phyloP scores from a whole-genome alignment of 192 early-diverging fungal species.

The Pilobolus umbonatus region DNA sequence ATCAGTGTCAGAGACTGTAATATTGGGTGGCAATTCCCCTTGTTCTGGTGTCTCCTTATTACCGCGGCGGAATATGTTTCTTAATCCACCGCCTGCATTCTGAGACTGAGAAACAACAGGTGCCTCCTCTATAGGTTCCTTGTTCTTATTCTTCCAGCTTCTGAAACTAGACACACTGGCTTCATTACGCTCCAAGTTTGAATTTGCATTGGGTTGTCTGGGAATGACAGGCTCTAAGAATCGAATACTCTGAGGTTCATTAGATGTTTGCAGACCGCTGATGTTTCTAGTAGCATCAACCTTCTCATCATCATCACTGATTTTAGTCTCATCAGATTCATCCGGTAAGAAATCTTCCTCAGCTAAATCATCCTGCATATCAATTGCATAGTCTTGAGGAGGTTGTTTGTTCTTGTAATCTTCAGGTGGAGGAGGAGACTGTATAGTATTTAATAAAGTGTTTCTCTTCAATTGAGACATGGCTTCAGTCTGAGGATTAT shows the following conservation, averaged over 20 bases:
- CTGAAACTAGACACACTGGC: constrained; percentile 15
- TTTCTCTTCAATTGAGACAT: constrained; percentile 19
- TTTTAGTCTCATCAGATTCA: constrained; percentile 13
- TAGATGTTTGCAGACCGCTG: not conserved
- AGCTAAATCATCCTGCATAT: constrained; percentile 21
- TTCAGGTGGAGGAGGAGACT: not conserved
- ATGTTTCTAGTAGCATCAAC: not conserved
- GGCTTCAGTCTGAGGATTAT: not conserved
- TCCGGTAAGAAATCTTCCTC: constrained; percentile 31
- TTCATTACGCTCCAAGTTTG: constrained; percentile 3
- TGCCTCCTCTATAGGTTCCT: not conserved
- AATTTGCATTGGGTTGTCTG: not conserved
- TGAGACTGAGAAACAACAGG: not conserved
- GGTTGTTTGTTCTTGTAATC: not conserved
- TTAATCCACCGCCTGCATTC: not conserved
- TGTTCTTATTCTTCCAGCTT: constrained; percentile 10
- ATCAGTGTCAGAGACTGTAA: not conserved
- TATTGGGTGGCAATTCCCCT: not conserved
- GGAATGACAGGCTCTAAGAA: constrained; percentile 34
- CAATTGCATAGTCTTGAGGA: not conserved
- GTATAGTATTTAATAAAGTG: constrained; percentile 20
- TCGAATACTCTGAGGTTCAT: constrained; percentile 29
- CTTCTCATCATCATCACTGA: not conserved
- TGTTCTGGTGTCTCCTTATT: not conserved
- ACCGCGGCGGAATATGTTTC: constrained; percentile 2